Conservation (phyloP, 176 grass and related monocot species). For the Elaeis guineensis region DNA sequence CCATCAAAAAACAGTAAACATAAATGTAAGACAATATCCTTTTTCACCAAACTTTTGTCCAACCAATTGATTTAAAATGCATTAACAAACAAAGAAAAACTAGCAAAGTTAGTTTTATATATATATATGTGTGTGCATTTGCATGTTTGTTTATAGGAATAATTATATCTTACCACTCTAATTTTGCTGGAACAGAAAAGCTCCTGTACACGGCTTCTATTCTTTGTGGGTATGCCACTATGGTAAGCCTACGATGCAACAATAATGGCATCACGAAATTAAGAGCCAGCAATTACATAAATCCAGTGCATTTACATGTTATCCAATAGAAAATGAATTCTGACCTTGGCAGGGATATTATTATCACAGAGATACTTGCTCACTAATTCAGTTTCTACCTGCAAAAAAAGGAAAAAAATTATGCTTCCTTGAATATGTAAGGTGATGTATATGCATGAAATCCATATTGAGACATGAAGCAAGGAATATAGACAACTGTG, state of each 20-base stretch:
- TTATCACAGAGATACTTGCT: slow-evolving; percentile 82
- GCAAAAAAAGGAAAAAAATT: slow-evolving; percentile 21
- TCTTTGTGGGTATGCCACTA: slow-evolving; percentile 83
- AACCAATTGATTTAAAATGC: too few species aligned
- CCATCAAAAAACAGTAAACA: background rate
- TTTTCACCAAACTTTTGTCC: too few species aligned
- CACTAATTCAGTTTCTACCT: slow-evolving; percentile 82
- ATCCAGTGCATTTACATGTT: slow-evolving; percentile 9
- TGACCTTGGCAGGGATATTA: slow-evolving; percentile 67
- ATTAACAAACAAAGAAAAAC: slow-evolving; percentile 14
- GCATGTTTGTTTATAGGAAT: background rate
- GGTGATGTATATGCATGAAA: too few species aligned
- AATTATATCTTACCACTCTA: slow-evolving; percentile 59
- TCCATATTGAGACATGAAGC: too few species aligned
- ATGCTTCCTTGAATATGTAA: background rate
- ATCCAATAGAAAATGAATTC: slow-evolving; percentile 15
- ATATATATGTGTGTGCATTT: too few species aligned
- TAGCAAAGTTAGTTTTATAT: too few species aligned
- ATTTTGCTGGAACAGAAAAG: slow-evolving; percentile 91
- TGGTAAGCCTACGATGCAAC: slow-evolving; percentile 56
- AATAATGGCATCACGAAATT: background rate
- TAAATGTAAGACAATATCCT: too few species aligned
- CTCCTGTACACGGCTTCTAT: slow-evolving; percentile 56
- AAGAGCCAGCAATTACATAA: slow-evolving; percentile 11
- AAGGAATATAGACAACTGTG: too few species aligned